These are phyloP conservation scores for Excoecaria agallocha DNA, from an alignment of 345 rosid genomes.

Conservation along the genomic window DNA sequence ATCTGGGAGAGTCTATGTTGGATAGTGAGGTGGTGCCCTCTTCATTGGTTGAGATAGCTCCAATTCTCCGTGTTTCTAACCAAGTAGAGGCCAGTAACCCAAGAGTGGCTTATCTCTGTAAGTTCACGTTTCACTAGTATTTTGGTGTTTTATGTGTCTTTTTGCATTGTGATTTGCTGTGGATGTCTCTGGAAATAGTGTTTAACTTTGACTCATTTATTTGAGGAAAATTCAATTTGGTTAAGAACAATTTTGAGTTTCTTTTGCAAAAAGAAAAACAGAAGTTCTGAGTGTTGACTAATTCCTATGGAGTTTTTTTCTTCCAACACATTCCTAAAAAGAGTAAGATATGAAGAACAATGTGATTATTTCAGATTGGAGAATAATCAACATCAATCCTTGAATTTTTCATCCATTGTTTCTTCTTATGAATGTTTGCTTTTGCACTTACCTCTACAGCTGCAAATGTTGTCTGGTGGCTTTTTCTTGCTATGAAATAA, in stretches of 20 bases:
- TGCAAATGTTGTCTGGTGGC: background rate
- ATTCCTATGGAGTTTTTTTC: no score
- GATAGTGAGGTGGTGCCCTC: conserved; percentile 99
- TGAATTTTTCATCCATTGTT: background rate
- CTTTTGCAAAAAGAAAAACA: no score
- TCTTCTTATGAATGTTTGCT: background rate
- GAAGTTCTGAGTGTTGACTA: background rate
- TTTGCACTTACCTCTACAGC: background rate
- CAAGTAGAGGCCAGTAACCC: conserved; percentile 87
- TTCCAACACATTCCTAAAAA: background rate
- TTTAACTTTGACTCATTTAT: background rate
- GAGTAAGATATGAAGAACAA: background rate
- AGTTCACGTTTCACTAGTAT: conserved; percentile 29
- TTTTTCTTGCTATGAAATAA: background rate
- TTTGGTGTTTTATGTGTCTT: background rate
- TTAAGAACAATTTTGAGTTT: no score
- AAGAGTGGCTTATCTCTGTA: conserved; percentile 97
- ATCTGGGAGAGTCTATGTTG: conserved; percentile 78
- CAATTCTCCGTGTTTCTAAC: conserved; percentile 99
- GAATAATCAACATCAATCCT: background rate
- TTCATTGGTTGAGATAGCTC: conserved; percentile 89
- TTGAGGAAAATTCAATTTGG: background rate
- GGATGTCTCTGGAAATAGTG: background rate
- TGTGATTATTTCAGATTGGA: background rate
- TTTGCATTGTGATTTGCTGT: background rate